Evolutionary conservation across 2,329 filamentous ascomycete species (phyloP), one percentile per base, ranked within the genome.

Genomic region (Cryphonectria nitschkei): DNA sequence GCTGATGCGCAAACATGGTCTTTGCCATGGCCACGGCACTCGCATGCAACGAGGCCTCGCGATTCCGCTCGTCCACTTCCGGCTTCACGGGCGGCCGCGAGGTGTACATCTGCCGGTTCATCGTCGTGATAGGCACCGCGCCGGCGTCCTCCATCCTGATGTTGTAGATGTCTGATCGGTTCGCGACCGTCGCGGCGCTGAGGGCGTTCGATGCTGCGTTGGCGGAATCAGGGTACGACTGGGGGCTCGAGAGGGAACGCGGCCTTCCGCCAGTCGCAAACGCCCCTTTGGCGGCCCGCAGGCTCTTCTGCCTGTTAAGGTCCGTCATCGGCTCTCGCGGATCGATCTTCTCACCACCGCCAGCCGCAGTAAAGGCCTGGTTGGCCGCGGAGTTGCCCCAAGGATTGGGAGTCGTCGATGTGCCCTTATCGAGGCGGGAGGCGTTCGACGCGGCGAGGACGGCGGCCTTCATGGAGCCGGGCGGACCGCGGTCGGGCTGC

Each of bases 1-100:
- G 89, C 75, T 94, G 90, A 46, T 88, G 84, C 14, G 84, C 88
- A 78, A 94, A 97, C 90, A 97, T 95, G 75, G 92, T 89, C 80
- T 91, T 92, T 8, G 95, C 94, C 94, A 98, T 97, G 14, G 92
- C 93, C 3, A 97, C 84, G 2, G 95, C 94, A 29, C 94, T 95
- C 41, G 94, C 93, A 74, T 91, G 92, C 2, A 97, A 83, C 5
- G 90, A 89, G 74, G 94, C 92, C 61, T 90, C 88, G 70, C 88
- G 89, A 73, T 88, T 90, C 79, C 90, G 87, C 76, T 97, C 94
- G 56, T 96, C 91, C 0, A 89, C 82, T 76, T 97, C 93, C 1
- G 87, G 83, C 37, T 88, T 85, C 3, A 97, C 88, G 0, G 90
- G 91, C 4, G 94, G 94, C 46, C 89, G 83, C 1, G 92, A 90